phyloP scores from a whole-genome alignment of 2,329 filamentous ascomycete species.

The Penicillium sp. region DNA sequence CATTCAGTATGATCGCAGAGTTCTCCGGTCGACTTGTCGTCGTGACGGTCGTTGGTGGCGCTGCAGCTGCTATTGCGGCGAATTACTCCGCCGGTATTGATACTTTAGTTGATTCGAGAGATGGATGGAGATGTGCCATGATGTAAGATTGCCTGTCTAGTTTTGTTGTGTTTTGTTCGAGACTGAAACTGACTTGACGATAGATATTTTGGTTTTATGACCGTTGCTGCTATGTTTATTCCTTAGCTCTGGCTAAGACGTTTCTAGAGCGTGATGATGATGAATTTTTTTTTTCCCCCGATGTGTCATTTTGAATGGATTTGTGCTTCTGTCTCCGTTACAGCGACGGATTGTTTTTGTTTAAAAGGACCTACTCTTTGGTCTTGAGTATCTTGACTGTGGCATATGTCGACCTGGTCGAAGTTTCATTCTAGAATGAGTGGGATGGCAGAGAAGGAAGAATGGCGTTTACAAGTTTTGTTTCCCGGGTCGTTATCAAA shows the following conservation, averaged over 20 bases:
- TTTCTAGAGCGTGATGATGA: conserved; percentile 11
- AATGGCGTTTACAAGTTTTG: neutral
- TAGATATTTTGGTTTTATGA: conserved; percentile 45
- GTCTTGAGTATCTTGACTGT: neutral
- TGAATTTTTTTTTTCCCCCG: conserved; percentile 9
- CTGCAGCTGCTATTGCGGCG: conserved; percentile 44
- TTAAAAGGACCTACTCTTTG: neutral
- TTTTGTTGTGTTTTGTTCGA: too few relatives aligned
- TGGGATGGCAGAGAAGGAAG: neutral
- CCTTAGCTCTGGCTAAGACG: conserved; percentile 20
- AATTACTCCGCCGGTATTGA: conserved; percentile 37
- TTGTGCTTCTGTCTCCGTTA: neutral
- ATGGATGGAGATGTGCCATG: conserved; percentile 42
- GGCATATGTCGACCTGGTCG: neutral
- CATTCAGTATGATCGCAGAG: conserved; percentile 58
- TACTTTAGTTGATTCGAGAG: conserved; percentile 36
- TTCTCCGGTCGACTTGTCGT: conserved; percentile 61
- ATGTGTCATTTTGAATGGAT: neutral
- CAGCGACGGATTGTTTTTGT: neutral
- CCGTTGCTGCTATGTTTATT: conserved; percentile 39
- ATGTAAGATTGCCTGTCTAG: conserved; percentile 30
- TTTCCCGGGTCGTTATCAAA: neutral
- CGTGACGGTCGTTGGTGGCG: conserved; percentile 53
- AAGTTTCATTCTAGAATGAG: neutral
- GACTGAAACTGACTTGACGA: neutral